These are phyloP conservation scores for Xylaria sp. DNA, from an alignment of 2,329 filamentous ascomycete genomes.

Conservation along the genomic window DNA sequence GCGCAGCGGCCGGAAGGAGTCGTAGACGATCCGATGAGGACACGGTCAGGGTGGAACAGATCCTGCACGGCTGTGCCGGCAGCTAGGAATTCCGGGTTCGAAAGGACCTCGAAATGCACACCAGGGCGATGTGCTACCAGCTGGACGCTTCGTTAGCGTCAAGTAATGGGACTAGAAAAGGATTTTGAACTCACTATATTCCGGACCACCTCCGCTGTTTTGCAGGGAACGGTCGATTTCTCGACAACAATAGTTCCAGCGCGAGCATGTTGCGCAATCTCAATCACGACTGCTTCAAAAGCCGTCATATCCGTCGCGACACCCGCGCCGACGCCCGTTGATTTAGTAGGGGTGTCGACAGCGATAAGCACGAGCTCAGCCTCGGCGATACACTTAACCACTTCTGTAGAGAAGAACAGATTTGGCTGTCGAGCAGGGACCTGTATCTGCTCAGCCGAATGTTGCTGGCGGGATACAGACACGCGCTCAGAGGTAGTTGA, in stretches of 20 bases:
- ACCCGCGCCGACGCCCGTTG: slow-evolving; percentile 73
- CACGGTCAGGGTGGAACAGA: slow-evolving; percentile 75
- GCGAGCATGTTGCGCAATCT: slow-evolving; percentile 73
- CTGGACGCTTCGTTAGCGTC: slow-evolving; percentile 46
- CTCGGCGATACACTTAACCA: slow-evolving; percentile 68
- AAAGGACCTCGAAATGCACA: slow-evolving; percentile 77
- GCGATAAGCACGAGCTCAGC: slow-evolving; percentile 80
- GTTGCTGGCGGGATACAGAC: neutral
- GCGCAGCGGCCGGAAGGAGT: slow-evolving; percentile 70
- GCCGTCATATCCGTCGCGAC: slow-evolving; percentile 77
- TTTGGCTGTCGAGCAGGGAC: slow-evolving; percentile 66
- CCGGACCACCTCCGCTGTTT: slow-evolving; percentile 62
- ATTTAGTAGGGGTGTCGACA: slow-evolving; percentile 84
- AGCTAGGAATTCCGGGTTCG: slow-evolving; percentile 83
- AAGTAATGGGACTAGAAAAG: neutral
- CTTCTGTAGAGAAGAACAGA: slow-evolving; percentile 77
- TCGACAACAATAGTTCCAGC: slow-evolving; percentile 79
- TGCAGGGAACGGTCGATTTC: slow-evolving; percentile 82
- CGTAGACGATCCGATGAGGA: slow-evolving; percentile 76
- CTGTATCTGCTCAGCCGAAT: neutral
- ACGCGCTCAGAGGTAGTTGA: slow-evolving; percentile 42
- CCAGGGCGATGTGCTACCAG: slow-evolving; percentile 68
- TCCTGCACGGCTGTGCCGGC: slow-evolving; percentile 80
- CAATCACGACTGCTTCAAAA: slow-evolving; percentile 74
- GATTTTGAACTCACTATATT: slow-evolving; percentile 20